Conservation (phyloP, 176 grass and related monocot genomes). For the bread wheat (Triticum aestivum) region IWGSC_CS_RefSeq_v2.1 NC_057801.1:151294168-151294667, state of each 20-base stretch:
- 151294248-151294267: no score
- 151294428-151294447: neutral
- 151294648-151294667: neutral
- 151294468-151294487: neutral
- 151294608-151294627: neutral
- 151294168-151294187: no score
- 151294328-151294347: neutral
- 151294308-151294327: neutral
- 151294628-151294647: conserved; percentile 7
- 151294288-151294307: neutral
- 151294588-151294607: neutral
- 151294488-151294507: neutral
- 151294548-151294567: neutral
- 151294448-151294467: neutral
- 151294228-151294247: no score
- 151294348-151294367: neutral
- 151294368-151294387: neutral
- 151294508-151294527: neutral
- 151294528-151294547: neutral
- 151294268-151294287: neutral
- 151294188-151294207: no score
- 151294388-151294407: neutral
- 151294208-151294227: no score
- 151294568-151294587: neutral
- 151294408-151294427: neutral